These are phyloP conservation scores for Salix caprea DNA, from an alignment of 345 rosid genomes.

Conservation along the genomic window DNA sequence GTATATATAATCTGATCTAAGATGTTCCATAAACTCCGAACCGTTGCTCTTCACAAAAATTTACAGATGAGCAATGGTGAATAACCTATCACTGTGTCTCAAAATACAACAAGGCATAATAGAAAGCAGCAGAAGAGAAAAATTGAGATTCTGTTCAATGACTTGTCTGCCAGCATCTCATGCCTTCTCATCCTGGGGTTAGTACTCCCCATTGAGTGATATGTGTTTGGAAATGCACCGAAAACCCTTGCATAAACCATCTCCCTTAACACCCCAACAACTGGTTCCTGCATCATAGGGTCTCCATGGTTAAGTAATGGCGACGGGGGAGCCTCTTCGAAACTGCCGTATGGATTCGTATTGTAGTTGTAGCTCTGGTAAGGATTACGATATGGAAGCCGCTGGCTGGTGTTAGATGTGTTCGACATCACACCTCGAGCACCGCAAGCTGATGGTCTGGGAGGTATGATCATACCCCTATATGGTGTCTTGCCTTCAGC, in stretches of 20 bases:
- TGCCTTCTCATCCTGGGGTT: conserved; percentile 64
- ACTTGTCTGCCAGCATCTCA: conserved; percentile 62
- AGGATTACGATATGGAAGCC: conserved; percentile 59
- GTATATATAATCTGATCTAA: neutral
- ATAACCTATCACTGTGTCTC: conserved; percentile 8
- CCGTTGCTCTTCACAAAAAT: neutral
- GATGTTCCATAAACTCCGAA: neutral
- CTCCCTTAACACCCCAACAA: conserved; percentile 61
- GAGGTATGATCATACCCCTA: conserved; percentile 47
- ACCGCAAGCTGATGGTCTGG: conserved; percentile 62
- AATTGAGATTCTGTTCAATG: conserved; percentile 69
- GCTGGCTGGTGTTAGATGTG: conserved; percentile 32
- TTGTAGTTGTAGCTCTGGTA: conserved; percentile 40
- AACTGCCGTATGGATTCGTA: conserved; percentile 22
- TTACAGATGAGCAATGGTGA: neutral
- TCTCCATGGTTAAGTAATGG: conserved; percentile 30
- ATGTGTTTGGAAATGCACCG: conserved; percentile 54
- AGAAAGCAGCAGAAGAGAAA: conserved; percentile 79
- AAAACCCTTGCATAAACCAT: conserved; percentile 72
- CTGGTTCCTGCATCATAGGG: conserved; percentile 37
- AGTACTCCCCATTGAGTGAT: conserved; percentile 27
- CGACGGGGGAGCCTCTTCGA: conserved; percentile 30
- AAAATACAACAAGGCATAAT: conserved; percentile 81
- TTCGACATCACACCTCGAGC: conserved; percentile 27
- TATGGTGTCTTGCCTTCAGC: conserved; percentile 25